Percentiles rank a stretch among this genome's conserved stretches.
Evolutionary conservation across 768 basidiomycete genomes (phyloP).

Genomic region (Filobasidium floriforme): DNA sequence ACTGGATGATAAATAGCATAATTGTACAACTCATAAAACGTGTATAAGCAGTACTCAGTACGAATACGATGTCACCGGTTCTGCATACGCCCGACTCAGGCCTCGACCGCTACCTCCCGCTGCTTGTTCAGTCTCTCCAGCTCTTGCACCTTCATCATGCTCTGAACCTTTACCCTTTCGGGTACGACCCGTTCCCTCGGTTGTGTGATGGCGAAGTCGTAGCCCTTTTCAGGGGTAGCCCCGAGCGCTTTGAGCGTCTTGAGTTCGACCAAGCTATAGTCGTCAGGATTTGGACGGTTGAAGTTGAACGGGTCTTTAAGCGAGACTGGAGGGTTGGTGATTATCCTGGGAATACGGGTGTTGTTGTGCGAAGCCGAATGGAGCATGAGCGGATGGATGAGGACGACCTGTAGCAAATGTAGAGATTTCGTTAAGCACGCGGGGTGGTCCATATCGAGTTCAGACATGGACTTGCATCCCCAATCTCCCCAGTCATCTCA

Average conservation of each 20-base stretch:
- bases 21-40: not conserved
- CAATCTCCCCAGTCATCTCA: conserved; percentile 52
- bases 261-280: conserved; percentile 53
- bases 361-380: conserved; percentile 60
- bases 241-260: conserved; percentile 57
- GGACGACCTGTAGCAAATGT: conserved; percentile 39
- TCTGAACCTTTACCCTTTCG: conserved; percentile 9
- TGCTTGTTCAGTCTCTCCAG: conserved; percentile 1
- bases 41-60: too few species aligned
- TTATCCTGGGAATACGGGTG: conserved; percentile 54
- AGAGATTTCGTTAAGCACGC: not conserved
- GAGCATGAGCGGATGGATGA: conserved; percentile 60
- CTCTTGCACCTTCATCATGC: conserved; percentile 8
- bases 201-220: conserved; percentile 1
- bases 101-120: not conserved
- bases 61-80: too few species aligned
- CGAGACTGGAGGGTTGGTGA: conserved; percentile 60
- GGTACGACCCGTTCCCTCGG: conserved; percentile 7
- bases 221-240: not conserved
- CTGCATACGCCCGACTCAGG: not conserved
- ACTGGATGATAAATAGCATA: not conserved
- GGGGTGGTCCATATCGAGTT: not conserved
- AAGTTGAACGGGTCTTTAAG: conserved; percentile 56
- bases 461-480: conserved; percentile 51
- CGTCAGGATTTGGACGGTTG: conserved; percentile 47